Evolutionary conservation across 2,329 filamentous ascomycete genomes (phyloP), one percentile per base, ranked within the genome.

Genomic region (Xylaria polymorpha): DNA sequence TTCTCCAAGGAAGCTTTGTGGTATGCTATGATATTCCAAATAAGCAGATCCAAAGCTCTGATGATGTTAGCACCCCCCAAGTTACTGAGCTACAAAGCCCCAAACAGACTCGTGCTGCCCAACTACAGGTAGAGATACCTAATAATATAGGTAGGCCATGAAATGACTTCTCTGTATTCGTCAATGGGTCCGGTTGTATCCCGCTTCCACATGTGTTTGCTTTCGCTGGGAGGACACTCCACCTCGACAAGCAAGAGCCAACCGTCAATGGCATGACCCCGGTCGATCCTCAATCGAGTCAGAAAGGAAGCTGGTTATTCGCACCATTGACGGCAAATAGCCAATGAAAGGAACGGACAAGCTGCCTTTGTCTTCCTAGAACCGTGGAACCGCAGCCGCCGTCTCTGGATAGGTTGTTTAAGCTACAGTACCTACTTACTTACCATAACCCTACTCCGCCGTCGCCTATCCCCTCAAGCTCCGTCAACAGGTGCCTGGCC

Each of bases 281-380:
- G 68, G 72, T 68, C 72, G 71, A 77, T 74, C 74, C 72, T 74
- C 70, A 72, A 73, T 76, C 75, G 76, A 77, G 76, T 79, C 76
- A 77, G 74, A 75, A 75, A 75, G 74, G 74, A 74, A 77, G 71
- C 72, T 74, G 71, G 73, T 61, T 67, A 68, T 68, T 65, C 66
- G 39, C 46, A 37, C 67, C 69, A 63, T 58, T 43, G 57, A 67
- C 46, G 60, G 56, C 56, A 41, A 46, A 44, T 39, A 64, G 59
- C 68, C 70, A 71, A 71, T 71, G 48, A 71, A 59, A 70, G 64
- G 41, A 32, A 35, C 64, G 22, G 20, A 48, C 51, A 66, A 57
- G 51, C 65, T 72, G 62, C 39, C 69, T 73, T 76, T 73, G 71
- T 76, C 67, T 75, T 7, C 22, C 67, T 72, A 64, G 58, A 66